Conservation (phyloP, 495 filamentous ascomycete species). For the Polyplosphaeria fusca region DNA sequence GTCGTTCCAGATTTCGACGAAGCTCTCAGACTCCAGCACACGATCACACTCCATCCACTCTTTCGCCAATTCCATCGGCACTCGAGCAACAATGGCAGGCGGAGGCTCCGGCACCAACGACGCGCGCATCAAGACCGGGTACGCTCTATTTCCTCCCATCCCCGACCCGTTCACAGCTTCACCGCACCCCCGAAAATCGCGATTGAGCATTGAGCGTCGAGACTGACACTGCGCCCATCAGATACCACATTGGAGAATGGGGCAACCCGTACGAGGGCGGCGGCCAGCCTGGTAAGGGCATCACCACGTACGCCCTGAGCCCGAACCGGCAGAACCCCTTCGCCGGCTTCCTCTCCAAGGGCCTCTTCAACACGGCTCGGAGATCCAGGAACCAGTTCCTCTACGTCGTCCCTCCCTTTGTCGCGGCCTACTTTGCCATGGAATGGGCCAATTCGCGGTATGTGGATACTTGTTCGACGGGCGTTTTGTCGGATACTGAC, state of each 20-base stretch:
- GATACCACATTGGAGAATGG: constrained; percentile 27
- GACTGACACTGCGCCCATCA: too few relatives aligned
- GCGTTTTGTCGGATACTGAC: neutral
- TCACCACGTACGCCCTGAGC: constrained; percentile 14
- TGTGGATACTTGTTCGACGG: neutral
- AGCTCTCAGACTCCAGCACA: too few relatives aligned
- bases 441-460: constrained; percentile 21
- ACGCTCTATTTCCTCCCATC: too few relatives aligned
- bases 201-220: too few relatives aligned
- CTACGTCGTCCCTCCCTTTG: constrained; percentile 25
- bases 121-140: too few relatives aligned
- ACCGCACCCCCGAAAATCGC: too few relatives aligned
- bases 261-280: constrained; percentile 26
- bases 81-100: too few relatives aligned
- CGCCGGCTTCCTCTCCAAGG: constrained; percentile 14
- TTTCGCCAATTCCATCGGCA: too few relatives aligned
- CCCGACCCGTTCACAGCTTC: too few relatives aligned
- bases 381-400: constrained; percentile 17
- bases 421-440: constrained; percentile 18
- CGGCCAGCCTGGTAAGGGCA: constrained; percentile 22
- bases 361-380: constrained; percentile 7
- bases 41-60: too few relatives aligned
- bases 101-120: too few relatives aligned
- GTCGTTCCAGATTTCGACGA: too few relatives aligned
- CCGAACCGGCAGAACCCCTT: constrained; percentile 21